These are phyloP conservation scores for Hymenoscyphus infarciens DNA, from an alignment of 2,329 filamentous ascomycete species.

Conservation along the genomic window DNA sequence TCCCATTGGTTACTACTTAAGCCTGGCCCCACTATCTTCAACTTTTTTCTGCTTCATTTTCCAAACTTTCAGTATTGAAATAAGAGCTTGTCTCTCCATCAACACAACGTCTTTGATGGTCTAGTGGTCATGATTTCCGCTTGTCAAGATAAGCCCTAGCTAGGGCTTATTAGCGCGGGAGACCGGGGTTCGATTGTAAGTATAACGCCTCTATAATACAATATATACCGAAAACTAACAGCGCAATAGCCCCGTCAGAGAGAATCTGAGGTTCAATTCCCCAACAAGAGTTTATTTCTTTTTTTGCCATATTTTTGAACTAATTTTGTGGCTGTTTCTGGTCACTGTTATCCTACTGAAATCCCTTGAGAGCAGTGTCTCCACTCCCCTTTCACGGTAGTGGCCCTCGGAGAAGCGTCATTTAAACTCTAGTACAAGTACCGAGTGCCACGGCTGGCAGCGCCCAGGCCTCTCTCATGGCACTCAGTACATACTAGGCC, in stretches of 20 bases:
- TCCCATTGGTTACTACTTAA: not conserved
- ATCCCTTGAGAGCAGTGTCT: too few species aligned
- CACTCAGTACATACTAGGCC: too few species aligned
- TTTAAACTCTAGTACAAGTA: too few species aligned
- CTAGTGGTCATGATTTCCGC: conserved; percentile 38
- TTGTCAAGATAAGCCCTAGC: conserved; percentile 27
- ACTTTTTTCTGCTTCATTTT: not conserved
- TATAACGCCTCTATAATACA: not conserved
- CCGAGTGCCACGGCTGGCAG: too few species aligned
- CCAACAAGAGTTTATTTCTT: not conserved
- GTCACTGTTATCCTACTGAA: too few species aligned
- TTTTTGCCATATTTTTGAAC: not conserved
- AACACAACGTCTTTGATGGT: conserved; percentile 31
- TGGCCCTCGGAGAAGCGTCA: too few species aligned
- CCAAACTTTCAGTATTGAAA: not conserved
- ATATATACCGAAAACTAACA: not conserved
- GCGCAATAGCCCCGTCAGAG: not conserved
- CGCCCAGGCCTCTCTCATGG: too few species aligned
- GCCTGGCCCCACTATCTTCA: not conserved
- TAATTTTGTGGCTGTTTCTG: too few species aligned
- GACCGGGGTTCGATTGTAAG: conserved; percentile 28
- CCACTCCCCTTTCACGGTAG: too few species aligned
- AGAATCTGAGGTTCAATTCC: not conserved
- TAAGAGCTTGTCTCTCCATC: not conserved
- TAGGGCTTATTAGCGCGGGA: conserved; percentile 19